Evolutionary conservation across 139 green algal genomes (phyloP).

Genomic region (Penium margaritaceum): DNA sequence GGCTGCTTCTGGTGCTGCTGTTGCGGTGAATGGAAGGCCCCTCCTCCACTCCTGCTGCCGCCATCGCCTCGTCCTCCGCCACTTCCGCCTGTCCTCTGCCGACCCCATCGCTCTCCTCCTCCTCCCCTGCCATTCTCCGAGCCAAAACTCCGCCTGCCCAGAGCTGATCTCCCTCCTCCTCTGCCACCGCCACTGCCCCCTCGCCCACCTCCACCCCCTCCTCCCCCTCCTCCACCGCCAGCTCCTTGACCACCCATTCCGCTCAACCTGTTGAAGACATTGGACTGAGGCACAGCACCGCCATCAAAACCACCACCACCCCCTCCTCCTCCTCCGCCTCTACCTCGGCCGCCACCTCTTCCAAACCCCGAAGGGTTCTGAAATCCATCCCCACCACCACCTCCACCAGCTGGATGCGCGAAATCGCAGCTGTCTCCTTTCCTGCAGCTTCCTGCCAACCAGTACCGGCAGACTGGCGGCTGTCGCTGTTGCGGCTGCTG

Average conservation of each 20-base stretch:
- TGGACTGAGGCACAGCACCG: not conserved
- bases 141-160: slow-evolving; percentile 7
- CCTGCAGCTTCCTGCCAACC: slow-evolving; percentile 8
- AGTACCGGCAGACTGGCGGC: slow-evolving; percentile 28
- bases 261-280: not conserved
- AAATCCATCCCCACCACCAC: not conserved
- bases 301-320: slow-evolving; percentile 8
- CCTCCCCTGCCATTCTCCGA: not conserved
- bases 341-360: not conserved
- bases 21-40: too few relatives aligned
- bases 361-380: not conserved
- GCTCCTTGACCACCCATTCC: not conserved
- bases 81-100: slow-evolving; percentile 2
- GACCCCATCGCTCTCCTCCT: not conserved
- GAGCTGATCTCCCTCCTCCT: not conserved
- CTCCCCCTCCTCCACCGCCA: not conserved
- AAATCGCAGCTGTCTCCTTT: slow-evolving; percentile 27
- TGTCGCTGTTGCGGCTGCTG: too few relatives aligned
- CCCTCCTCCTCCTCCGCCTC: not conserved
- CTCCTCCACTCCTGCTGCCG: slow-evolving; percentile 1
- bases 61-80: not conserved
- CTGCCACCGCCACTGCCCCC: not conserved
- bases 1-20: too few relatives aligned
- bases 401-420: not conserved
- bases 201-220: not conserved